These are phyloP conservation scores for Marasmius sp. DNA, from an alignment of 1,284 basidiomycete species.

Conservation along the genomic window DNA sequence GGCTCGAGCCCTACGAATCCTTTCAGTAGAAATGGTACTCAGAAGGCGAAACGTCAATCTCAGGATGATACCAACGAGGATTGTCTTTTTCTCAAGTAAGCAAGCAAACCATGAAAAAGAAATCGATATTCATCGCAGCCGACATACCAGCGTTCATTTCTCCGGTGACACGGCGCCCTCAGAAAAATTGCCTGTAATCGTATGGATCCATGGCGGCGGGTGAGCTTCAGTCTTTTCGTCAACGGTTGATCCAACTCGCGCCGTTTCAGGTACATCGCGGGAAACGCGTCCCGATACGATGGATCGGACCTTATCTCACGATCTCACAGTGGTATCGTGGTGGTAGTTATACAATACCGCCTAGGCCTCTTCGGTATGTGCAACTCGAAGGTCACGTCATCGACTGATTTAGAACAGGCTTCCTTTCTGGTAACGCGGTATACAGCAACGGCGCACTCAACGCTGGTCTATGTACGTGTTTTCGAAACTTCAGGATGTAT, in stretches of 20 bases:
- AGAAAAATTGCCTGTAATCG: slow-evolving; percentile 16
- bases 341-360: slow-evolving; percentile 28
- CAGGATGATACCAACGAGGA: slow-evolving; percentile 11
- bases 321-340: slow-evolving; percentile 17
- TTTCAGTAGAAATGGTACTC: background rate
- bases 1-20: slow-evolving; percentile 35
- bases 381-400: background rate
- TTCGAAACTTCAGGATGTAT: background rate
- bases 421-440: slow-evolving; percentile 23
- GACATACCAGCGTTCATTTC: slow-evolving; percentile 8
- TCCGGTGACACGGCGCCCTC: slow-evolving; percentile 6
- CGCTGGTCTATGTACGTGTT: slow-evolving; percentile 24
- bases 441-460: slow-evolving; percentile 26
- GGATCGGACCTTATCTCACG: slow-evolving; percentile 18
- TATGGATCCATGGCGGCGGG: slow-evolving; percentile 25
- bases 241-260: background rate
- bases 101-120: background rate
- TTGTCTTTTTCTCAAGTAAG: slow-evolving; percentile 23
- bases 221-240: slow-evolving; percentile 6
- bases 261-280: background rate
- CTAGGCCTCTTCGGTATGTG: slow-evolving; percentile 27
- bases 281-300: background rate
- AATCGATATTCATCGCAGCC: background rate
- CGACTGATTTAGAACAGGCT: background rate
- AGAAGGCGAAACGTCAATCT: background rate